These are phyloP conservation scores for Fusarium nisikadoi DNA, from an alignment of 2,329 filamentous ascomycete genomes.

Conservation along the genomic window DNA sequence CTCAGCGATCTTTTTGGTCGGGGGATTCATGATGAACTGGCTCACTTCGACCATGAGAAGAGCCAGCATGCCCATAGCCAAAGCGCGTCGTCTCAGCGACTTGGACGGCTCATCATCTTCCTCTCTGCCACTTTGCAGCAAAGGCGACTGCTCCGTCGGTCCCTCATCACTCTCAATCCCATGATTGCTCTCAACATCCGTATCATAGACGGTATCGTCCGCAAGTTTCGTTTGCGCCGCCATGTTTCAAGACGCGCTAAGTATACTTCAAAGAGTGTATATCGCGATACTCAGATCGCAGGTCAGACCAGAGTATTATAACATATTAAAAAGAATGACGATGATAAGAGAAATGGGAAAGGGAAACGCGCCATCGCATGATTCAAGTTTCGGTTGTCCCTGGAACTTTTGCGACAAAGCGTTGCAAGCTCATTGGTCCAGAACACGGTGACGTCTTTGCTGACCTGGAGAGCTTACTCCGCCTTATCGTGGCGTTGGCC, in stretches of 20 bases:
- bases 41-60: conserved; percentile 58
- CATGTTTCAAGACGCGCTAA: background rate
- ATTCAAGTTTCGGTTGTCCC: conserved; percentile 10
- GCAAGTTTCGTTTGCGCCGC: background rate
- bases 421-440: conserved; percentile 6
- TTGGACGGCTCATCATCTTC: conserved; percentile 37
- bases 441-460: conserved; percentile 20
- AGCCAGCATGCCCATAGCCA: conserved; percentile 50
- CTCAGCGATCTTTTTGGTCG: conserved; percentile 63
- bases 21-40: conserved; percentile 52
- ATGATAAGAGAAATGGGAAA: background rate
- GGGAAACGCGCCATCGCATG: background rate
- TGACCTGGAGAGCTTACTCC: conserved; percentile 14
- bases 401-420: conserved; percentile 32
- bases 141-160: conserved; percentile 33
- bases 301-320: background rate
- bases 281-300: background rate
- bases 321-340: conserved; percentile 9
- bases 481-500: conserved; percentile 4
- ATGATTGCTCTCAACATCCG: conserved; percentile 22
- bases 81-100: conserved; percentile 45
- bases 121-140: conserved; percentile 33
- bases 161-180: background rate
- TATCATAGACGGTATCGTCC: background rate
- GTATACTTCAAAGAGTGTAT: background rate